These are phyloP conservation scores for Cudoniella acicularis DNA, from an alignment of 495 filamentous ascomycete species.

Conservation along the genomic window DNA sequence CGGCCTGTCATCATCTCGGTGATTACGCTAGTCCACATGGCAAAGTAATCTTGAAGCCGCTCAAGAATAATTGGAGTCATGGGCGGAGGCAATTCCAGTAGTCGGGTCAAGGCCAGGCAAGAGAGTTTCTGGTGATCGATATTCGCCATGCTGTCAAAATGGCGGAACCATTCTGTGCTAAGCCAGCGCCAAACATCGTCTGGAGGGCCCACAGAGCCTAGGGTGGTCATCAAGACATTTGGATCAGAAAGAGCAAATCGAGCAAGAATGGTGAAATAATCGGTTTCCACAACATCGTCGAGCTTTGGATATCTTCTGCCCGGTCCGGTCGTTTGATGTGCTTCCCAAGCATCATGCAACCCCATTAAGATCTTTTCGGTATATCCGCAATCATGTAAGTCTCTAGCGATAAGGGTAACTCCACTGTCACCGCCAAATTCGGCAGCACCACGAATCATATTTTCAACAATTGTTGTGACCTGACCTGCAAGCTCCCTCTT, in stretches of 20 bases:
- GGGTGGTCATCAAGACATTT: slow-evolving; percentile 56
- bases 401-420: slow-evolving; percentile 59
- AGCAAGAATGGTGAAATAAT: slow-evolving; percentile 81
- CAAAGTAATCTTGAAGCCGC: slow-evolving; percentile 48
- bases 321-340: slow-evolving; percentile 74
- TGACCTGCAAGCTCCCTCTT: slow-evolving; percentile 63
- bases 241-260: slow-evolving; percentile 72
- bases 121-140: slow-evolving; percentile 74
- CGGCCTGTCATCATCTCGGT: slow-evolving; percentile 33
- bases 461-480: slow-evolving; percentile 64
- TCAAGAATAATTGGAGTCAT: slow-evolving; percentile 43
- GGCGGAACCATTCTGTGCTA: slow-evolving; percentile 79
- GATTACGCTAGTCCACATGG: slow-evolving; percentile 50
- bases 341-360: slow-evolving; percentile 65
- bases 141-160: slow-evolving; percentile 79
- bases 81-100: slow-evolving; percentile 60
- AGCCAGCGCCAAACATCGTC: slow-evolving; percentile 67
- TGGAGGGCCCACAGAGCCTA: slow-evolving; percentile 36
- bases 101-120: slow-evolving; percentile 73
- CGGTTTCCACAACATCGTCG: slow-evolving; percentile 66
- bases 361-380: slow-evolving; percentile 63
- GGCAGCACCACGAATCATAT: slow-evolving; percentile 66
- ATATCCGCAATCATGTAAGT: slow-evolving; percentile 65
- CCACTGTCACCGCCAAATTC: slow-evolving; percentile 63
- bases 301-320: slow-evolving; percentile 58